A percentile compares a stretch with the other conserved stretches of the same genome.
phyloP scores from a whole-genome alignment of 768 basidiomycete species.

The Dentipellis fragilis region DNA sequence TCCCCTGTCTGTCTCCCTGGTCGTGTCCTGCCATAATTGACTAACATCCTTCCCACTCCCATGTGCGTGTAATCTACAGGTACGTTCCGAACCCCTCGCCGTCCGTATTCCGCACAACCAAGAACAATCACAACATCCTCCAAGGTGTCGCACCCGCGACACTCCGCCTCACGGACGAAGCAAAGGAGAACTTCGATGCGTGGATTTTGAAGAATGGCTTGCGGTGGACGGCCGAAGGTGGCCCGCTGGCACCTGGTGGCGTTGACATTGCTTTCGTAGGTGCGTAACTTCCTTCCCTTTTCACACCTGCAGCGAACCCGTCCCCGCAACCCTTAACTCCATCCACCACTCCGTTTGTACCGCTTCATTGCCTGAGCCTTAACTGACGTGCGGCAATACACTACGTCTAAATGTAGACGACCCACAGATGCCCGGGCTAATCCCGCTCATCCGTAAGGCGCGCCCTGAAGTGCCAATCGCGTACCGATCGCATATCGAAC shows the following conservation, averaged over 20 bases:
- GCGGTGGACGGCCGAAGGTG: slow-evolving; percentile 80
- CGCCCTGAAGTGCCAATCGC: slow-evolving; percentile 82
- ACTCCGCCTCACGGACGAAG: slow-evolving; percentile 67
- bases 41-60: too few relatives aligned
- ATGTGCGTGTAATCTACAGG: slow-evolving; percentile 27
- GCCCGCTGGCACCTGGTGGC: slow-evolving; percentile 73
- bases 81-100: slow-evolving; percentile 87
- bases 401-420: slow-evolving; percentile 40
- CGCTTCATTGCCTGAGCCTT: background rate
- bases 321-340: background rate
- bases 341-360: slow-evolving; percentile 8
- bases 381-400: too few relatives aligned
- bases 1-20: too few relatives aligned
- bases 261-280: slow-evolving; percentile 88
- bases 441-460: slow-evolving; percentile 82
- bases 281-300: slow-evolving; percentile 18
- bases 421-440: slow-evolving; percentile 91
- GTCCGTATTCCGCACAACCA: slow-evolving; percentile 84
- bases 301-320: background rate
- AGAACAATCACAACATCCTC: slow-evolving; percentile 92
- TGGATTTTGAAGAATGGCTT: slow-evolving; percentile 90
- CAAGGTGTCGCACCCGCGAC: slow-evolving; percentile 83
- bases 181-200: slow-evolving; percentile 70
- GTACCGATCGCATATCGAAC: slow-evolving; percentile 94
- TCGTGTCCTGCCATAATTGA: too few relatives aligned